Percentiles rank a stretch among this genome's conserved stretches.
Conservation (phyloP, 164 flowering plant species). For the Stephania japonica region DNA sequence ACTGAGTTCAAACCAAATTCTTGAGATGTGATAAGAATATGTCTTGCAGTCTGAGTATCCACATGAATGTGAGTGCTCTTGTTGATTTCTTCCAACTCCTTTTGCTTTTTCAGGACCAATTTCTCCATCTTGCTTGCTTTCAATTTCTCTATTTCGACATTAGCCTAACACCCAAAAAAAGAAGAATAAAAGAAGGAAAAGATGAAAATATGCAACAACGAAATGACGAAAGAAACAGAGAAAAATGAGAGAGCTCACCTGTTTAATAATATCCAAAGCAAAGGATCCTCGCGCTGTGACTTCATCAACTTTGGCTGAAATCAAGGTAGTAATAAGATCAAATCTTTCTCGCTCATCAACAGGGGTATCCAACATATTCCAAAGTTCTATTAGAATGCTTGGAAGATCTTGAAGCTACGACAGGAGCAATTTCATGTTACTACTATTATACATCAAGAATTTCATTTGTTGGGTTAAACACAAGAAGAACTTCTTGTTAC, state of each 20-base stretch:
- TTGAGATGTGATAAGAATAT: slow-evolving; percentile 47
- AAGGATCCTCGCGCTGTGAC: slow-evolving; percentile 42
- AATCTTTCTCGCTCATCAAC: slow-evolving; percentile 38
- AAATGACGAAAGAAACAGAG: no score
- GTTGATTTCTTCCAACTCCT: slow-evolving; percentile 72
- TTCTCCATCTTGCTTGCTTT: slow-evolving; percentile 80
- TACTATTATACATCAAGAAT: no score
- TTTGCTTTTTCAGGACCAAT: slow-evolving; percentile 61
- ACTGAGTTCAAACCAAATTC: slow-evolving; percentile 51
- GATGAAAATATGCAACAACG: no score
- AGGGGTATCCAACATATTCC: slow-evolving; percentile 73
- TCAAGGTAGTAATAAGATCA: slow-evolving; percentile 45
- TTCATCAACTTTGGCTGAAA: slow-evolving; percentile 44
- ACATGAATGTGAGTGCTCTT: slow-evolving; percentile 65
- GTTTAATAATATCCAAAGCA: no score
- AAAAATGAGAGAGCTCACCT: no score
- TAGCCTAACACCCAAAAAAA: no score
- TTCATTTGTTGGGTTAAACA: neutral
- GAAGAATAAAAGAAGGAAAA: no score
- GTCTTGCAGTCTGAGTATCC: slow-evolving; percentile 56
- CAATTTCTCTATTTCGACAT: no score
- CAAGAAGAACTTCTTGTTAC: slow-evolving; percentile 21
- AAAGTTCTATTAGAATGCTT: slow-evolving; percentile 43
- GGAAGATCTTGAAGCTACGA: slow-evolving; percentile 63
- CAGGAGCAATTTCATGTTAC: neutral